These are phyloP conservation scores for Daldinia decipiens DNA, from an alignment of 495 filamentous ascomycete species.

Conservation along the genomic window DNA sequence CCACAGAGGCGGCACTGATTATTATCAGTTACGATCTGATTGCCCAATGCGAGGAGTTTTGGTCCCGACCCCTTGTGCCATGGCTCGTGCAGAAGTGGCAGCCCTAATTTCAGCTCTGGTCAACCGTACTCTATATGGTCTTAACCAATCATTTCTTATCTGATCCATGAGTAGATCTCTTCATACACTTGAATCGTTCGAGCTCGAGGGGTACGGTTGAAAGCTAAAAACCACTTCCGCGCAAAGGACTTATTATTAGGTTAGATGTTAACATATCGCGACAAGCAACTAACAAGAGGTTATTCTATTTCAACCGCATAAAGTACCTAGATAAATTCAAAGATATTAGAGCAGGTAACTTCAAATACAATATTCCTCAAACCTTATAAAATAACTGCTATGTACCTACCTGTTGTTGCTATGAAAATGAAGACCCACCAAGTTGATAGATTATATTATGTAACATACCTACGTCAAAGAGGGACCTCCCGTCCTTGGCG, in stretches of 20 bases:
- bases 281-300: not conserved
- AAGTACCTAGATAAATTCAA: no score
- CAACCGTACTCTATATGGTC: no score
- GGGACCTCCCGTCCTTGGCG: conserved; percentile 2
- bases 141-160: conserved; percentile 12
- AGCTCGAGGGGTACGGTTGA: not conserved
- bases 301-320: not conserved
- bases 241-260: not conserved
- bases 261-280: not conserved
- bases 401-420: not conserved
- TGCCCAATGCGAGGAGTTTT: conserved; percentile 22
- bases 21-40: conserved; percentile 26
- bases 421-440: not conserved
- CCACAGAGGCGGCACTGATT: conserved; percentile 1
- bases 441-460: not conserved
- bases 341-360: no score
- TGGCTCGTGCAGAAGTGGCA: conserved; percentile 27
- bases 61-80: conserved; percentile 4
- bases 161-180: conserved; percentile 15
- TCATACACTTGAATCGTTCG: conserved; percentile 6
- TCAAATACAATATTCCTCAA: no score
- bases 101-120: conserved; percentile 29
- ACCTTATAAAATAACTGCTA: not conserved
- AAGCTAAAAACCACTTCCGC: not conserved
- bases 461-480: not conserved